phyloP scores from a whole-genome alignment of 345 rosid genomes.

The Excoecaria agallocha region DNA sequence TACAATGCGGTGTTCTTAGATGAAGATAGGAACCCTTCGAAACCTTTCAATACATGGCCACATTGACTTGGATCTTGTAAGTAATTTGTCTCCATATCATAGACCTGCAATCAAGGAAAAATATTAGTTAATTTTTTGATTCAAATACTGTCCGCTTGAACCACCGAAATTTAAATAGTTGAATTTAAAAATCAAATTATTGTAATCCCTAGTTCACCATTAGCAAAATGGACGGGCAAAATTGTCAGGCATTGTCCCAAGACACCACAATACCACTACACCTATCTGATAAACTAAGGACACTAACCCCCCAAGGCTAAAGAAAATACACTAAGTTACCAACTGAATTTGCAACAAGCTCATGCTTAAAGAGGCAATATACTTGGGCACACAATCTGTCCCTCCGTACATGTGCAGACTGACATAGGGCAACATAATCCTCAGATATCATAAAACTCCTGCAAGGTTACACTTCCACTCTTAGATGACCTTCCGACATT shows the following conservation, averaged over 20 bases:
- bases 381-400: neutral
- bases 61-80: constrained; percentile 94
- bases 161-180: neutral
- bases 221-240: neutral
- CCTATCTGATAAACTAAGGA: too few species aligned
- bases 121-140: neutral
- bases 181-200: neutral
- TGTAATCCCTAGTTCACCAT: neutral
- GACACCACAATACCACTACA: too few species aligned
- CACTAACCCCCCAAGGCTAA: too few species aligned
- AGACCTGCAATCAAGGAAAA: constrained; percentile 53
- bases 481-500: neutral
- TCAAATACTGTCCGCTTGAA: neutral
- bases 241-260: too few species aligned
- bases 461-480: neutral
- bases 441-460: constrained; percentile 4
- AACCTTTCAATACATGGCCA: constrained; percentile 92
- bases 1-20: constrained; percentile 84
- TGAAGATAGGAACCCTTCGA: constrained; percentile 89
- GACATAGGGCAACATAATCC: neutral
- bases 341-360: too few species aligned
- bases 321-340: neutral
- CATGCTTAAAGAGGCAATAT: too few species aligned
- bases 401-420: neutral
- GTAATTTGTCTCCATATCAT: constrained; percentile 96